Evolutionary conservation across 495 filamentous ascomycete genomes (phyloP).

Genomic region (Talaromyces trachyspermus): DNA sequence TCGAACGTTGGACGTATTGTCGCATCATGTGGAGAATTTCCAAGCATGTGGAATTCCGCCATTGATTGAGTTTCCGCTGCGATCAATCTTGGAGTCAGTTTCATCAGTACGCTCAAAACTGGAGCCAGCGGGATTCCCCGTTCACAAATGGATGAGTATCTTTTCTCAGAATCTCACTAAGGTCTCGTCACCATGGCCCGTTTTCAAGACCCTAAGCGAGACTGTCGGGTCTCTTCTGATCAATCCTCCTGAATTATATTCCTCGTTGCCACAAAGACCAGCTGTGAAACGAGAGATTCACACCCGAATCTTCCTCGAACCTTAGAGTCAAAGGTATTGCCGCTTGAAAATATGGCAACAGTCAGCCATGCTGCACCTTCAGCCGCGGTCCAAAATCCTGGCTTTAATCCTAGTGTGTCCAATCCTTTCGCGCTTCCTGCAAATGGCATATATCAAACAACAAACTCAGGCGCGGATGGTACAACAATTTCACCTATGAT

Average conservation of each 20-base stretch:
- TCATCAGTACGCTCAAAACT: slow-evolving; percentile 25
- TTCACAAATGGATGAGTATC: slow-evolving; percentile 31
- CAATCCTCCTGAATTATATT: background rate
- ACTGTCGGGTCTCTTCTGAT: slow-evolving; percentile 25
- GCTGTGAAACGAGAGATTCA: background rate
- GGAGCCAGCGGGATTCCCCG: slow-evolving; percentile 31
- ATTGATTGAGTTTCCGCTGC: slow-evolving; percentile 34
- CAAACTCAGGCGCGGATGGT: background rate
- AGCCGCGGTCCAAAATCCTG: background rate
- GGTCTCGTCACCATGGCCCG: slow-evolving; percentile 29
- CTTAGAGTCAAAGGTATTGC: background rate
- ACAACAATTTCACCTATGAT: background rate
- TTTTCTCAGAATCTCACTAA: slow-evolving; percentile 25
- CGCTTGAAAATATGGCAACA: too few relatives aligned
- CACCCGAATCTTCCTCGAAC: background rate
- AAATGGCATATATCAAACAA: background rate
- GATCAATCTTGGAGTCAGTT: slow-evolving; percentile 33
- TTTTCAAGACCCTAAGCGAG: slow-evolving; percentile 27
- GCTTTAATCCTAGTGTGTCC: background rate
- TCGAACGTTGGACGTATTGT: slow-evolving; percentile 34
- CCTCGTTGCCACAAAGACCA: slow-evolving; percentile 2
- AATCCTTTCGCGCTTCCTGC: background rate
- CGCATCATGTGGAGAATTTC: slow-evolving; percentile 41
- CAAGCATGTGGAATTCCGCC: slow-evolving; percentile 40
- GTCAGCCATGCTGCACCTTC: too few relatives aligned